Evolutionary conservation across 495 filamentous ascomycete species (phyloP), one percentile per base, ranked within the genome.

Genomic region (Penicillium atrosanguineum): DNA sequence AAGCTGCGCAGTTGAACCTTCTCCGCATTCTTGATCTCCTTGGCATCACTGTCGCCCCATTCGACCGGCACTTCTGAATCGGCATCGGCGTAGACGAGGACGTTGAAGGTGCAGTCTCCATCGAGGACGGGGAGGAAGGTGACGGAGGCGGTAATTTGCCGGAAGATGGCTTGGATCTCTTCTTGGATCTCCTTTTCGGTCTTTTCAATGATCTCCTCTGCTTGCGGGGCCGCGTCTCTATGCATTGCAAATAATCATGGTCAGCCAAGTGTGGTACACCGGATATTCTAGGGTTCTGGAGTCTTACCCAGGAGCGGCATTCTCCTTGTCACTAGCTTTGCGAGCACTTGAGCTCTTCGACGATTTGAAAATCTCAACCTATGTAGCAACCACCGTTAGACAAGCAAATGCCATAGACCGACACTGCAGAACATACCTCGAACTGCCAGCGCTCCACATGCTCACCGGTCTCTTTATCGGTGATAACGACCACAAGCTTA

Each of bases 391-490:
- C 31, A 51, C 38, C 40, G 28, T 56, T 26, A 56, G 60, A 46
- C 28, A 26, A 50, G 20, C 19, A 9, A 28, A 12, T 31, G 31
- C 40, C 7, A 14, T 36, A 23, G 15, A n/a, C 14, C 12, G 34
- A 36, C 18, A 23, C 6, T 4, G 1, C 38, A 16, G 16, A 44
- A 50, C 79, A 50, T 65, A 94, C 94, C 67, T 98, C 95, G 66
- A 98, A 98, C 68, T 97, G 95, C 94, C 94, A 98, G 55, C 94
- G 76, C 73, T 98, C 94, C 43, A 97, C 82, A 65, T 94, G 87
- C 70, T 97, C 95, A 23, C 95, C 94, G 2, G 91, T 95, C 69
- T 98, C 94, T 69, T 96, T 96, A 74, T 86, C 86, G 1, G 93
- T 96, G 61, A 98, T 90, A 18, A 97, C 93, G 26, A 98, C 85